Evolutionary conservation across 31 red algal genomes (phyloP), one percentile per base, ranked within the genome.

Genomic region (Odonthalia washingtoniensis): DNA sequence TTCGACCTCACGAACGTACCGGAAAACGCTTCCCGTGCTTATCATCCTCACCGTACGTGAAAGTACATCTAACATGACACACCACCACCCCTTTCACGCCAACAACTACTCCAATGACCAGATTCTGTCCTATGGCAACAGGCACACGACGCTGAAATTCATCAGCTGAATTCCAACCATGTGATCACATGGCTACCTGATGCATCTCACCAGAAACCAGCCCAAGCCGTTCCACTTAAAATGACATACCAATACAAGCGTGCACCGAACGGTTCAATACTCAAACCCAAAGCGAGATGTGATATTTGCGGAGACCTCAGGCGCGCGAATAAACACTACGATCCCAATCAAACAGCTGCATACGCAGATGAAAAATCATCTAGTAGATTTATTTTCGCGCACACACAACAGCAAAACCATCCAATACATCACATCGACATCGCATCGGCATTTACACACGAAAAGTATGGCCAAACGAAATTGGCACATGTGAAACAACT

Each of bases 181-280:
- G 74, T 41, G 40, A 46, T 77, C 74, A 42, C 40, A 77, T 77
- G 49, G 49, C 74, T 77, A 70, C 5, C 14, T 6, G 12, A 70
- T 45, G 39, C 37, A 2, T 45, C 40, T 45, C 1, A 1, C 37
- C 2, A 41, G 36, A 40, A 46, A 3, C 37, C 14, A 1, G 46
- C 40, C 9, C 5, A 46, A 1, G 39, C 46, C 3, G 57, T 81
- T 35, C 53, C 53, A 27, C 45, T 81, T 2, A 81, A 35, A 40
- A 84, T 84, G 80, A 84, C 80, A 36, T 45, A 84, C 35, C 12
- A 84, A 84, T 12, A 3, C 46, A 9, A 69, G 45, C 65, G 0
- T 34, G 4, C 24, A 43, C 27, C 30, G 65, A 18, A 2, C 6
- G 2, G n/a, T n/a, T n/a, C n/a, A n/a, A 41, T 72, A 44, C 18